phyloP scores from a whole-genome alignment of 2,329 filamentous ascomycete genomes.

The Coniochaeta ligniaria region DNA sequence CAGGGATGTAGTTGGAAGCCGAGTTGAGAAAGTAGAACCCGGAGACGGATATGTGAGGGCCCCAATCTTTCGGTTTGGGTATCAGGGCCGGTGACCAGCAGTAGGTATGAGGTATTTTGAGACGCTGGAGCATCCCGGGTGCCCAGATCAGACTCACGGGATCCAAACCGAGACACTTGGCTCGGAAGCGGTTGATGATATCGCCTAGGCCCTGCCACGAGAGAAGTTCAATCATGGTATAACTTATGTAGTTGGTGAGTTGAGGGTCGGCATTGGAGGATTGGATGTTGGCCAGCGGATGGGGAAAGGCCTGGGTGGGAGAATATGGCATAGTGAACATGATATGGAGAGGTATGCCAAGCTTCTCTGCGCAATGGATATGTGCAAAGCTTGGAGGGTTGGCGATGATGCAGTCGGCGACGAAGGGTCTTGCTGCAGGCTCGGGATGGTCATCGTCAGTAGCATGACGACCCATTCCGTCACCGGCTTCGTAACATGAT shows the following conservation, averaged over 20 bases:
- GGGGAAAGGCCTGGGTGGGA: constrained; percentile 76
- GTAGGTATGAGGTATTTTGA: constrained; percentile 81
- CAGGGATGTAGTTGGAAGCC: constrained; percentile 59
- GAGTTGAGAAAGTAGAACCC: constrained; percentile 73
- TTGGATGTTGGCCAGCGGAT: constrained; percentile 77
- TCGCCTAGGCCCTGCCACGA: constrained; percentile 91
- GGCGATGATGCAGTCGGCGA: constrained; percentile 75
- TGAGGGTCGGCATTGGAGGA: constrained; percentile 66
- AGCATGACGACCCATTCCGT: too few species aligned
- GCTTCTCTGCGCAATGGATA: constrained; percentile 66
- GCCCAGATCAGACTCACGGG: constrained; percentile 75
- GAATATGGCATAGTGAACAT: constrained; percentile 98
- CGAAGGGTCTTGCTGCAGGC: too few species aligned
- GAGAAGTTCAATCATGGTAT: constrained; percentile 81
- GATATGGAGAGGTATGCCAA: constrained; percentile 69
- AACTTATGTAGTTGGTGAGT: constrained; percentile 75
- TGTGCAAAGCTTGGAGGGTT: constrained; percentile 74
- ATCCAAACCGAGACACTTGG: constrained; percentile 67
- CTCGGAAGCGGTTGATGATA: constrained; percentile 81
- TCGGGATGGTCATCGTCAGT: constrained; percentile 44
- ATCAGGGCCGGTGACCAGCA: constrained; percentile 79
- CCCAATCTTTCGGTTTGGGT: constrained; percentile 60
- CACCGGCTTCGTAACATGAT: constrained; percentile 71
- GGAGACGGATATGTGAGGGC: constrained; percentile 60
- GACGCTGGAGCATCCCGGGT: constrained; percentile 67